Evolutionary conservation across 208 protist species (phyloP).

Genomic region (Trypanosoma mega): DNA sequence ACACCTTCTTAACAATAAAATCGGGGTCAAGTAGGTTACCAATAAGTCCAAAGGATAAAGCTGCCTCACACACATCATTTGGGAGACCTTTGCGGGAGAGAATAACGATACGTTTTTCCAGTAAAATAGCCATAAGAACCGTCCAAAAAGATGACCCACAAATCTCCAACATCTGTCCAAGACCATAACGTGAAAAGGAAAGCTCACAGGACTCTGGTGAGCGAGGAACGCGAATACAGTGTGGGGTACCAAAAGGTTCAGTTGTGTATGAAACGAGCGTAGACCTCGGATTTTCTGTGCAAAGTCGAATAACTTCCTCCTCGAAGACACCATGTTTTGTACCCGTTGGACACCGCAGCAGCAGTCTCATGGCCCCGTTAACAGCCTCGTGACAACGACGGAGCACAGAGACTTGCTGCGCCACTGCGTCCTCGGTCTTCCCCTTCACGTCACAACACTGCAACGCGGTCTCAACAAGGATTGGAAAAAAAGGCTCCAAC

Average conservation of each 20-base stretch:
- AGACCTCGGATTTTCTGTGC: constrained; percentile 4
- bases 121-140: constrained; percentile 54
- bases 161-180: constrained; percentile 61
- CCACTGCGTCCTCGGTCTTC: constrained; percentile 42
- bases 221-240: constrained; percentile 47
- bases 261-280: constrained; percentile 42
- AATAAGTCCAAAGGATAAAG: constrained; percentile 61
- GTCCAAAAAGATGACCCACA: constrained; percentile 58
- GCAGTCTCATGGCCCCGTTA: constrained; percentile 29
- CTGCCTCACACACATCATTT: constrained; percentile 72
- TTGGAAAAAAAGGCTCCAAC: constrained; percentile 73
- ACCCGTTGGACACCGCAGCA: constrained; percentile 29
- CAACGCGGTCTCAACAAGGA: constrained; percentile 61
- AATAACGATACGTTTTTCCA: constrained; percentile 77
- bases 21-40: constrained; percentile 60
- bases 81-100: constrained; percentile 52
- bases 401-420: constrained; percentile 50
- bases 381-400: constrained; percentile 58
- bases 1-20: constrained; percentile 69
- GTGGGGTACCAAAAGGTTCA: constrained; percentile 44
- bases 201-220: constrained; percentile 53
- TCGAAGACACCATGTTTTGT: constrained; percentile 4
- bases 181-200: constrained; percentile 46
- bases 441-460: constrained; percentile 70
- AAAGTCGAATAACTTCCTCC: constrained; percentile 16